These are phyloP conservation scores for Leptographium lundbergii DNA, from an alignment of 2,329 filamentous ascomycete species.

Conservation along the genomic window DNA sequence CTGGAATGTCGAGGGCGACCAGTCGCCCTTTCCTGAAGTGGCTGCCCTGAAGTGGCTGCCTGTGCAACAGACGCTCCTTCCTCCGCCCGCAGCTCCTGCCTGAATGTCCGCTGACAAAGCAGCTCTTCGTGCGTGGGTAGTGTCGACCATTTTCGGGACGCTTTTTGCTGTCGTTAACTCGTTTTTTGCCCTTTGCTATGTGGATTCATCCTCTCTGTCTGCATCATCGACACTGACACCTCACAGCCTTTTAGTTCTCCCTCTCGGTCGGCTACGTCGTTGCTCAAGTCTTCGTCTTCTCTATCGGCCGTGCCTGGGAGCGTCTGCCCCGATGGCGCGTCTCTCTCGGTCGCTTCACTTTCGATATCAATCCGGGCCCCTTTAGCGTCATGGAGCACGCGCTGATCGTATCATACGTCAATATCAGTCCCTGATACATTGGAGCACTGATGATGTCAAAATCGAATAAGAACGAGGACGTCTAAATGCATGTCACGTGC, in stretches of 20 bases:
- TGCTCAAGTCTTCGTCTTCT: slow-evolving; percentile 43
- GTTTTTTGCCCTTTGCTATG: slow-evolving; percentile 8
- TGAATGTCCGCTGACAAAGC: neutral
- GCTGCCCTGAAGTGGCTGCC: slow-evolving; percentile 1
- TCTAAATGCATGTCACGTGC: too few species aligned
- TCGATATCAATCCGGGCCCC: slow-evolving; percentile 40
- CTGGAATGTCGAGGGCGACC: slow-evolving; percentile 5
- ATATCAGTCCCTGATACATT: too few species aligned
- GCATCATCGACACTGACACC: neutral
- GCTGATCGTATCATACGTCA: slow-evolving; percentile 33
- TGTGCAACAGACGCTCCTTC: slow-evolving; percentile 4
- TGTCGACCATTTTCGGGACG: slow-evolving; percentile 6
- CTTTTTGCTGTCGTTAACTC: slow-evolving; percentile 6
- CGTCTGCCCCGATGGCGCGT: slow-evolving; percentile 38
- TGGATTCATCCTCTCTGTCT: neutral
- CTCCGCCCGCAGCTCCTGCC: neutral
- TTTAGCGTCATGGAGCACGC: slow-evolving; percentile 50
- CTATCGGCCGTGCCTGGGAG: slow-evolving; percentile 38
- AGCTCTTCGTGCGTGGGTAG: slow-evolving; percentile 7
- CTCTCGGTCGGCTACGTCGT: slow-evolving; percentile 44
- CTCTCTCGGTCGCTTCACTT: slow-evolving; percentile 15
- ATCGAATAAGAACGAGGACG: too few species aligned
- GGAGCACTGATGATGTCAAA: too few species aligned
- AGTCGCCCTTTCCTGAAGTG: slow-evolving; percentile 9
- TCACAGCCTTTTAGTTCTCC: slow-evolving; percentile 26